Conservation (phyloP, 176 grass and related monocot genomes). For the Areca catechu region DNA sequence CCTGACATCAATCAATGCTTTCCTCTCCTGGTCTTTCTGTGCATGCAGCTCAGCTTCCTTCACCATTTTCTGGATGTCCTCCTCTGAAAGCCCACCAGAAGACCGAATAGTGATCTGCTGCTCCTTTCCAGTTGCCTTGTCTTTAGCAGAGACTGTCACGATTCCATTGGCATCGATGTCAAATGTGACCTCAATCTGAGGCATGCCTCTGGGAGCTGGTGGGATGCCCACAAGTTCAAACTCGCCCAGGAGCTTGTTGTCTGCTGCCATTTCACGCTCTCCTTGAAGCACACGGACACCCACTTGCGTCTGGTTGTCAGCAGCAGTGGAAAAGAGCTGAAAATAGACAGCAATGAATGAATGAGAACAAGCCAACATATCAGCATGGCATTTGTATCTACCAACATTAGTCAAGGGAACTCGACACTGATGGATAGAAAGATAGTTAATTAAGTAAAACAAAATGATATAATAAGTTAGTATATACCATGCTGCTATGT, state of each 20-base stretch:
- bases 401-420: no score
- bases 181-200: constrained; percentile 71
- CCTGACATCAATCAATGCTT: constrained; percentile 55
- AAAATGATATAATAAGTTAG: no score
- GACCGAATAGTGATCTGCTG: constrained; percentile 71
- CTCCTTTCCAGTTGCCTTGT: constrained; percentile 64
- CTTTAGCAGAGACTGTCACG: constrained; percentile 69
- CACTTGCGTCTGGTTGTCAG: constrained; percentile 72
- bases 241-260: constrained; percentile 73
- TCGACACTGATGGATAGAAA: no score
- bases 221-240: constrained; percentile 73
- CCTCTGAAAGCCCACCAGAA: constrained; percentile 60
- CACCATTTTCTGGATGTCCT: constrained; percentile 70
- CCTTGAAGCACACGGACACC: constrained; percentile 64
- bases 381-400: no score
- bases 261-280: constrained; percentile 64
- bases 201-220: constrained; percentile 57
- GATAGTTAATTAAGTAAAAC: no score
- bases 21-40: constrained; percentile 63
- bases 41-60: constrained; percentile 72
- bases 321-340: constrained; percentile 65
- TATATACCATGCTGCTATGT: no score
- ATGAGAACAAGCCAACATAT: no score
- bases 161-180: constrained; percentile 75
- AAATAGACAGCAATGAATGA: background rate